Evolutionary conservation across 306 rosid species (phyloP).

Genomic region (Prunus fruticosa): DNA sequence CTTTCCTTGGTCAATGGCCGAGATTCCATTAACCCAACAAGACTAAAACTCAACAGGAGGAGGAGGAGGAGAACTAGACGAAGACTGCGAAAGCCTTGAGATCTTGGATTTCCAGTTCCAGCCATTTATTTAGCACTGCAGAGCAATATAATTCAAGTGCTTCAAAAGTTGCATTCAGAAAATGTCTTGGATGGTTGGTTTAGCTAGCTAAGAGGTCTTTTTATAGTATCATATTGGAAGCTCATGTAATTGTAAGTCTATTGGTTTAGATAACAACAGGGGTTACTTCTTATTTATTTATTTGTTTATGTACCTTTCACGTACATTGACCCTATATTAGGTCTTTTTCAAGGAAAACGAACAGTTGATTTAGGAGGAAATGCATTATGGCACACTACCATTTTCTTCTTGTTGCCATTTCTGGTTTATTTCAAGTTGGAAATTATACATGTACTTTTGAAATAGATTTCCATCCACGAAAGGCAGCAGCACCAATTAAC

Average conservation of each 20-base stretch:
- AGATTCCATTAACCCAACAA: constrained; percentile 15
- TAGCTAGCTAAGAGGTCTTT: neutral
- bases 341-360: neutral
- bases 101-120: constrained; percentile 7
- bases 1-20: constrained; percentile 18
- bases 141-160: too few species aligned
- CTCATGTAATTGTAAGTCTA: neutral
- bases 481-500: too few species aligned
- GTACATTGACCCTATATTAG: neutral
- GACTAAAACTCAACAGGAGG: constrained; percentile 4
- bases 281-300: neutral
- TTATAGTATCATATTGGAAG: neutral
- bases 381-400: neutral
- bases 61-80: constrained; percentile 17
- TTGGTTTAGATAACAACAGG: neutral
- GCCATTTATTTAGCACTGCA: constrained; percentile 13
- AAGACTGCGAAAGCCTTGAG: neutral
- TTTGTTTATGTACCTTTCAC: neutral
- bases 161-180: neutral
- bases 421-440: too few species aligned
- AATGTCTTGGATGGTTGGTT: neutral
- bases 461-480: too few species aligned
- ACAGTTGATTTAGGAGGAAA: neutral
- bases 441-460: too few species aligned
- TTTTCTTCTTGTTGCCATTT: too few species aligned